Conservation (phyloP, 306 rosid species). For the Vigna mungo region DNA sequence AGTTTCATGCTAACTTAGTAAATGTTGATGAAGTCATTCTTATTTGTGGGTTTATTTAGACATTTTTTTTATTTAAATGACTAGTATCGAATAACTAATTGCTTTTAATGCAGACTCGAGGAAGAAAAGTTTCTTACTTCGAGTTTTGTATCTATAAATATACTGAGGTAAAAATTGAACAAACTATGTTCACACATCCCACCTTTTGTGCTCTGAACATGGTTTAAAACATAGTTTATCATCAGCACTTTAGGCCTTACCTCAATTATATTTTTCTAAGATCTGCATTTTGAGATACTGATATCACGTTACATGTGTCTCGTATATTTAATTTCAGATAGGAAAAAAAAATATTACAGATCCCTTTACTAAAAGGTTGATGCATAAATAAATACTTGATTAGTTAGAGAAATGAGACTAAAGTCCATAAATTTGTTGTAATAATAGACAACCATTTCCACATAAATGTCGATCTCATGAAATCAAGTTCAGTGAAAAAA, state of each 20-base stretch:
- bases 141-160: slow-evolving; percentile 95
- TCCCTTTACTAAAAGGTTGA: too few relatives aligned
- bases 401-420: too few relatives aligned
- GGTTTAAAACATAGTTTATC: slow-evolving; percentile 8
- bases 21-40: slow-evolving; percentile 15
- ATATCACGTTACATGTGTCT: slow-evolving; percentile 16
- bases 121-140: slow-evolving; percentile 93
- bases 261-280: slow-evolving; percentile 31
- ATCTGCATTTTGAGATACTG: slow-evolving; percentile 5
- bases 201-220: slow-evolving; percentile 35
- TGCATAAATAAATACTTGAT: too few relatives aligned
- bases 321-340: not conserved
- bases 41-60: slow-evolving; percentile 14
- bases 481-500: too few relatives aligned
- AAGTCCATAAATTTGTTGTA: too few relatives aligned
- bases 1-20: slow-evolving; percentile 50
- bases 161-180: slow-evolving; percentile 78
- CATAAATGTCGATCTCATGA: too few relatives aligned
- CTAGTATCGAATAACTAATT: slow-evolving; percentile 35
- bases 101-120: slow-evolving; percentile 82
- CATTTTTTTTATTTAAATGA: not conserved
- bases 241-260: slow-evolving; percentile 27
- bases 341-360: too few relatives aligned
- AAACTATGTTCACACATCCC: not conserved
- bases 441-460: too few relatives aligned